These are phyloP conservation scores for Skeletonema marinoi DNA, from an alignment of 108 stramenopile species.

Conservation along the genomic window DNA sequence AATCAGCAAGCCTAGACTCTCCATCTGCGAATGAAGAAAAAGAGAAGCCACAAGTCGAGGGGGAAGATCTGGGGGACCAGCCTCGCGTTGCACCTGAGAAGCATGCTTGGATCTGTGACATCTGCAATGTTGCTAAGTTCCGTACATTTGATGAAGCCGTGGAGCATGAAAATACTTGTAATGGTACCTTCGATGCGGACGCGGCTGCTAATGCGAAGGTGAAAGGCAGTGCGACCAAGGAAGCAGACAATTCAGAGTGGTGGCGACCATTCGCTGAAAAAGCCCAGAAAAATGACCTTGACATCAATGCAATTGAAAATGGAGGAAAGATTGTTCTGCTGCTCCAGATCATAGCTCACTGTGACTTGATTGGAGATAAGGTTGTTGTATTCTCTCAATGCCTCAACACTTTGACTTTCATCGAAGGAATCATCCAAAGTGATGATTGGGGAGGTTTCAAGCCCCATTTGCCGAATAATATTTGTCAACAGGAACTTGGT, in stretches of 20 bases:
- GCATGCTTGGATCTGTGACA: constrained; percentile 47
- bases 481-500: constrained; percentile 40
- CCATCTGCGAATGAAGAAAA: neutral
- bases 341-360: constrained; percentile 66
- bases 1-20: neutral
- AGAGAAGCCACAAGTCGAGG: neutral
- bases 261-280: constrained; percentile 49
- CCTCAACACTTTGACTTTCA: constrained; percentile 67
- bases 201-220: neutral
- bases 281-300: constrained; percentile 38
- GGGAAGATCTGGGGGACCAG: neutral
- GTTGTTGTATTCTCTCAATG: constrained; percentile 76
- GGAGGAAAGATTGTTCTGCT: constrained; percentile 72
- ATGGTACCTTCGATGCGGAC: constrained; percentile 27
- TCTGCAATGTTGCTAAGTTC: constrained; percentile 34
- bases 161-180: constrained; percentile 36
- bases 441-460: constrained; percentile 56
- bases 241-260: constrained; percentile 34
- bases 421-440: constrained; percentile 52
- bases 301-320: constrained; percentile 44
- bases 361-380: constrained; percentile 61
- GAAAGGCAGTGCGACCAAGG: constrained; percentile 3
- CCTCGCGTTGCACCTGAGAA: constrained; percentile 31
- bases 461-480: constrained; percentile 22
- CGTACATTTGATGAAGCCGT: constrained; percentile 42